Percentiles rank a stretch among this genome's conserved stretches.
Evolutionary conservation across 2,329 filamentous ascomycete species (phyloP).

Genomic region (Mollisia scopiformis): DNA sequence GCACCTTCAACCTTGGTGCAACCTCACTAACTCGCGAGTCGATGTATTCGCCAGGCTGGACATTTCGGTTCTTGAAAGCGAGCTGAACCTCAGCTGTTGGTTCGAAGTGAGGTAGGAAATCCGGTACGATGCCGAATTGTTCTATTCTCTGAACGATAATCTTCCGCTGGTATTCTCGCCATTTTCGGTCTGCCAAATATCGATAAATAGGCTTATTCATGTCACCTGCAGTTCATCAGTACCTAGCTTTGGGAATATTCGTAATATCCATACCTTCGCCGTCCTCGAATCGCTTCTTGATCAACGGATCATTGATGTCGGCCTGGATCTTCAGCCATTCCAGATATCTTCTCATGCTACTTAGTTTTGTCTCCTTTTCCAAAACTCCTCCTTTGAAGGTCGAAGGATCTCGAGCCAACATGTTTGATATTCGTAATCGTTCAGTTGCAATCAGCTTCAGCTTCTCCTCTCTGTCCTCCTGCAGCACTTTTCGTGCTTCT

Average conservation of each 20-base stretch:
- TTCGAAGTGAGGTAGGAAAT: conserved; percentile 80
- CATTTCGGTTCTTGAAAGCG: conserved; percentile 71
- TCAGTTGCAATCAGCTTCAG: conserved; percentile 71
- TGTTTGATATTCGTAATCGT: conserved; percentile 66
- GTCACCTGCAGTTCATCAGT: conserved; percentile 62
- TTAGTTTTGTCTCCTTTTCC: conserved; percentile 68
- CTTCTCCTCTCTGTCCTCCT: conserved; percentile 81
- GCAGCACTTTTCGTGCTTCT: conserved; percentile 84
- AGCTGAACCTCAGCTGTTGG: conserved; percentile 80
- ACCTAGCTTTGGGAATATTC: conserved; percentile 14
- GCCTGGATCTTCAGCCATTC: conserved; percentile 84
- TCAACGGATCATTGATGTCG: conserved; percentile 91
- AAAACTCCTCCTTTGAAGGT: conserved; percentile 63
- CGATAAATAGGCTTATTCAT: conserved; percentile 98
- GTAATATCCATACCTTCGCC: conserved; percentile 67
- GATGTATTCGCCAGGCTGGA: conserved; percentile 79
- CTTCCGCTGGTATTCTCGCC: conserved; percentile 80
- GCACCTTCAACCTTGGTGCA: conserved; percentile 76
- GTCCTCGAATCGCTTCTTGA: conserved; percentile 94
- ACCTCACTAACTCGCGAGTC: conserved; percentile 73
- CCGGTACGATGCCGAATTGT: conserved; percentile 86
- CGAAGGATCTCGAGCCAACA: conserved; percentile 62
- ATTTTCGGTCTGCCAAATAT: conserved; percentile 83
- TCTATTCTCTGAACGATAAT: conserved; percentile 83
- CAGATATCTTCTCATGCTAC: conserved; percentile 71